Evolutionary conservation across 2,329 filamentous ascomycete genomes (phyloP), one percentile per base, ranked within the genome.

Genomic region (Nannizzia gypsea): DNA sequence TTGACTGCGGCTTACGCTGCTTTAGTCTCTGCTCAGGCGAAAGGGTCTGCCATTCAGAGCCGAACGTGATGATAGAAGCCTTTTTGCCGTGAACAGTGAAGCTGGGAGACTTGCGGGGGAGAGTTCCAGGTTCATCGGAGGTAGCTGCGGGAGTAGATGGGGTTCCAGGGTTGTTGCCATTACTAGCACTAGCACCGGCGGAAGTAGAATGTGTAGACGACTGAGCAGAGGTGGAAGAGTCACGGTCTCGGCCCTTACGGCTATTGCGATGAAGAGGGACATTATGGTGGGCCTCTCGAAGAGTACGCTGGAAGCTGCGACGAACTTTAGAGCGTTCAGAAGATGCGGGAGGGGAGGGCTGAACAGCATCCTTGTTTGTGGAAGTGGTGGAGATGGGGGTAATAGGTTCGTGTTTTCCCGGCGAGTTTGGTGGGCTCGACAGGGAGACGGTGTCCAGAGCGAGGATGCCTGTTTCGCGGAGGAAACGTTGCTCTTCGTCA

Each of bases 41-140:
- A 73, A 91, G 83, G 61, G 82, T 86, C 67, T 92, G 86, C 77
- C 96, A 85, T 66, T 96, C 92, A n/a, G 86, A 85, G 6, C 91
- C 90, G 70, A 99, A 95, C n/a, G 89, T 95, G 66, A 99, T 89
- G 60, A 99, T 89, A 0, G 90, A 96, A 2, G 93, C 93, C 73
- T 99, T 97, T 77, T 97, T 99, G 62, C 93, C 92, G 69, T 99
- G 93, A 3, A 99, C 86, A 3, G 93, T 95, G 72, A 99, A 99
- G 67, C 89, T 95, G 3, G 90, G 90, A 11, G 88, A 84, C 11
- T 87, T 87, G 55, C 93, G 84, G 5, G 87, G 79, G 11, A 99
- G 36, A 9, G 38, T 52, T 20, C 59, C 59, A 9, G 59, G 56
- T 50, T 63, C 61, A 42, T 56, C 54, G 15, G 31, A 38, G 17